Evolutionary conservation across 805 yeast species (phyloP).

Genomic region (Maudiozyma barnettii): DNA sequence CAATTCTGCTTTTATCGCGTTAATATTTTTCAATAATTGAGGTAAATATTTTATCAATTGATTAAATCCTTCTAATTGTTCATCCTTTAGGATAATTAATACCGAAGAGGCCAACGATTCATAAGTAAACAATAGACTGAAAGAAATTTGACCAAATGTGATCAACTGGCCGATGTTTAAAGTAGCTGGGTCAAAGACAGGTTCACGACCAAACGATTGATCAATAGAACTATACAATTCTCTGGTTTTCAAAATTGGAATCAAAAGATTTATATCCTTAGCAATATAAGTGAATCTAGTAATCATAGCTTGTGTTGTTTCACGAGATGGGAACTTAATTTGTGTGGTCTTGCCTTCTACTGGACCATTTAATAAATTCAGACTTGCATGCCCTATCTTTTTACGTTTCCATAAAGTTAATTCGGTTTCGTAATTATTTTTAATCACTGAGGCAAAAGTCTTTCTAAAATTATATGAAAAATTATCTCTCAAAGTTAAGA

Average conservation of each 20-base stretch:
- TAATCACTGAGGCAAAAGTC: constrained; percentile 7
- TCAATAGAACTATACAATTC: constrained; percentile 15
- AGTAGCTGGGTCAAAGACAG: constrained; percentile 11
- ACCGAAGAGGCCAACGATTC: constrained; percentile 24
- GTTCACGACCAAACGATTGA: constrained; percentile 15
- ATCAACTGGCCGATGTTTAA: constrained; percentile 15
- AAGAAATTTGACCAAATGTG: constrained; percentile 13
- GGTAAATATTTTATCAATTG: constrained; percentile 10
- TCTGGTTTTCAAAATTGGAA: constrained; percentile 21
- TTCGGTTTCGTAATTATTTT: constrained; percentile 8
- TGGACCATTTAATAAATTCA: not conserved
- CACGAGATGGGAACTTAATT: constrained; percentile 15
- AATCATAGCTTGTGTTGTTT: constrained; percentile 12
- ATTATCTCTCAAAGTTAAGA: constrained; percentile 18
- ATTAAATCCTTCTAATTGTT: constrained; percentile 12
- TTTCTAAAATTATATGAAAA: constrained; percentile 16
- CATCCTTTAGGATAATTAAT: constrained; percentile 21
- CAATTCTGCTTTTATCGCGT: constrained; percentile 13
- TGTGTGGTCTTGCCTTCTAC: not conserved
- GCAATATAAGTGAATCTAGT: constrained; percentile 14
- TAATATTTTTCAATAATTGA: constrained; percentile 11
- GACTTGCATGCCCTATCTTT: constrained; percentile 2
- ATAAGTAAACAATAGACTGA: constrained; percentile 18
- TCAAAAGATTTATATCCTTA: constrained; percentile 14
- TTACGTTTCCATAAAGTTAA: constrained; percentile 9